Base-by-base conservation (phyloP, 163 green algal species). In the Volvox carteri region DNA sequence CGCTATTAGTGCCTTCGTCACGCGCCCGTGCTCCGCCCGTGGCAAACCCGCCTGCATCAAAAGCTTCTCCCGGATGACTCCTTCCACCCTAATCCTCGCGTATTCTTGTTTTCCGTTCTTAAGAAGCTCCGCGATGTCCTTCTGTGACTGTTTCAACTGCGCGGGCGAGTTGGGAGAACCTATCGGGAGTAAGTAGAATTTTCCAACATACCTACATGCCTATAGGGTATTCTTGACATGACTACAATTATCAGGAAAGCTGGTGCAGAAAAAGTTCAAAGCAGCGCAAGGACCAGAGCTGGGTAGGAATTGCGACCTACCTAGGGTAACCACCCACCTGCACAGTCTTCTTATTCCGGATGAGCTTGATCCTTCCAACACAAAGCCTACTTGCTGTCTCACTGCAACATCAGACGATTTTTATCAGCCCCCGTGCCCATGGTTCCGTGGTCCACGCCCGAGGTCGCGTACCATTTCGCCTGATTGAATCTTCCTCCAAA, bases 1-100 rank as follows among this genome's bases (percentile, higher is more conserved):
- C n/a, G n/a, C n/a, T n/a, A n/a, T n/a, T n/a, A n/a, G n/a, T n/a
- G n/a, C n/a, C n/a, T n/a, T n/a, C n/a, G n/a, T n/a, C n/a, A n/a
- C n/a, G n/a, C n/a, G n/a, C n/a, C n/a, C n/a, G n/a, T n/a, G n/a
- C n/a, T n/a, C n/a, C n/a, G n/a, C n/a, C n/a, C n/a, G n/a, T n/a
- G n/a, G n/a, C n/a, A 2, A 65, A 65, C 70, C 11, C 33, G 90
- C 83, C 89, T 93, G 90, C 90, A 92, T 60, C 14, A 93, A 42
- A n/a, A 91, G 84, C 37, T 93, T 89, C 88, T 98, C 96, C 1
- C 95, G 93, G 58, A 98, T 96, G 7, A 97, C 94, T 1, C 92
- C 91, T 86, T 98, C 96, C 39, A 98, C 96, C 0, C 96, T 86
- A 83, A 98, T 98, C 52, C 96, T 88, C 7, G 96, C 96, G 78